These are phyloP conservation scores for Argentina anserina DNA, from an alignment of 306 rosid species.

Conservation along the genomic window DNA sequence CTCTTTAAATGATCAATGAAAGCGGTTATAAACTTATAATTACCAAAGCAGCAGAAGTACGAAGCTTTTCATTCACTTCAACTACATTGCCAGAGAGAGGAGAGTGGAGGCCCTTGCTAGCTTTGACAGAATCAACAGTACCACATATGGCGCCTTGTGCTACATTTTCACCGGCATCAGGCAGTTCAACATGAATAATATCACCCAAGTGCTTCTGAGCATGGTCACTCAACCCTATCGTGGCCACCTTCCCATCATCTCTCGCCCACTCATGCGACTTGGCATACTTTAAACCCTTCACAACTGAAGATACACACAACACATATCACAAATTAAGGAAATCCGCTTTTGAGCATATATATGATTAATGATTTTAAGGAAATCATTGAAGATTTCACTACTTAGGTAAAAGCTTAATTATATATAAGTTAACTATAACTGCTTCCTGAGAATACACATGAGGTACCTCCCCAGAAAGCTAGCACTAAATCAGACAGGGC, in stretches of 20 bases:
- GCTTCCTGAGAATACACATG: not conserved
- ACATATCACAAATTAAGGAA: too few species aligned
- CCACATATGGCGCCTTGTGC: conserved; percentile 1
- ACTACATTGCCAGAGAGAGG: conserved; percentile 14
- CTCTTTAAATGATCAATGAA: not conserved
- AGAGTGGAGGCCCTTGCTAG: conserved; percentile 1
- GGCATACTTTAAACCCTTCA: not conserved
- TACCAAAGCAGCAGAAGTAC: conserved; percentile 13
- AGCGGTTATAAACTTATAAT: not conserved
- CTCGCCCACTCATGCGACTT: conserved; percentile 17
- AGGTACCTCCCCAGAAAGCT: not conserved
- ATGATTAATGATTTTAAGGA: too few species aligned
- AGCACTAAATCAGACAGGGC: not conserved
- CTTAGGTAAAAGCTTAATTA: too few species aligned
- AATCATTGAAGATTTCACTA: not conserved
- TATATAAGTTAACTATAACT: too few species aligned
- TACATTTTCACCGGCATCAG: conserved; percentile 10
- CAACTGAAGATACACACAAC: not conserved
- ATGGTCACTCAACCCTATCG: conserved; percentile 5
- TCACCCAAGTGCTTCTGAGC: conserved; percentile 11
- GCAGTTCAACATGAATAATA: conserved; percentile 5
- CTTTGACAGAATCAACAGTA: conserved; percentile 7
- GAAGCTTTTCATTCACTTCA: conserved; percentile 6
- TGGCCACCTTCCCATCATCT: conserved; percentile 15
- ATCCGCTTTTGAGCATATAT: not conserved